phyloP scores from a whole-genome alignment of 768 basidiomycete genomes.

The Termitomyces sp. region DNA sequence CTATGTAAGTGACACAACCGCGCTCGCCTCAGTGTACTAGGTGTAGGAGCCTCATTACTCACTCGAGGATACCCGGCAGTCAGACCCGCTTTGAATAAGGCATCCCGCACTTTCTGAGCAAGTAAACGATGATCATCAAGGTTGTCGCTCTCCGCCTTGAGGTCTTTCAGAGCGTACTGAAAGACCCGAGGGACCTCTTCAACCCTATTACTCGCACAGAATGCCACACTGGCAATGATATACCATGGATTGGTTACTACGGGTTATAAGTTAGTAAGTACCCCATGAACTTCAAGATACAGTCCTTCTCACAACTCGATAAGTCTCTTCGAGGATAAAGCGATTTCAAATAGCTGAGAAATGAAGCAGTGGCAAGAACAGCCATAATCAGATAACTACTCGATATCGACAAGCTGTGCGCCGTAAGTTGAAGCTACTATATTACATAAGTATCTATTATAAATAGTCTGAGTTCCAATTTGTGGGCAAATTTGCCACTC shows the following conservation, averaged over 20 bases:
- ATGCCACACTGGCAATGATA: conserved; percentile 52
- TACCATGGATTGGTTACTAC: conserved; percentile 50
- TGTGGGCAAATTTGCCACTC: too few species aligned
- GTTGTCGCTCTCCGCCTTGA: conserved; percentile 25
- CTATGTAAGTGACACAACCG: conserved; percentile 22
- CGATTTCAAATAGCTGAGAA: conserved; percentile 32
- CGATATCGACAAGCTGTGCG: too few species aligned
- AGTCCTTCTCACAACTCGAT: conserved; percentile 12
- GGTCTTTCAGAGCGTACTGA: conserved; percentile 42
- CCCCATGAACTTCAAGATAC: neutral
- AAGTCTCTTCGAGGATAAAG: conserved; percentile 34
- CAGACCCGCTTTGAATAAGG: conserved; percentile 58
- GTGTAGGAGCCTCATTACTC: conserved; percentile 3
- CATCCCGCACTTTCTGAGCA: conserved; percentile 57
- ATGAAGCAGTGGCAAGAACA: conserved; percentile 33
- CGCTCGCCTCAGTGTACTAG: neutral
- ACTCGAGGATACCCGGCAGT: conserved; percentile 59
- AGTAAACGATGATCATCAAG: conserved; percentile 37
- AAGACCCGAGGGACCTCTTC: conserved; percentile 58
- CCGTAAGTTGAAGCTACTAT: too few species aligned
- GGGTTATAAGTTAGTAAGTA: neutral
- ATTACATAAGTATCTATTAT: too few species aligned
- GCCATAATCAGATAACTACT: too few species aligned
- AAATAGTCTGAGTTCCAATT: too few species aligned
- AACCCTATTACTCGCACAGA: conserved; percentile 55